Base-by-base conservation (phyloP, 73 alveolate genomes). In the Uronychia setigera region DNA sequence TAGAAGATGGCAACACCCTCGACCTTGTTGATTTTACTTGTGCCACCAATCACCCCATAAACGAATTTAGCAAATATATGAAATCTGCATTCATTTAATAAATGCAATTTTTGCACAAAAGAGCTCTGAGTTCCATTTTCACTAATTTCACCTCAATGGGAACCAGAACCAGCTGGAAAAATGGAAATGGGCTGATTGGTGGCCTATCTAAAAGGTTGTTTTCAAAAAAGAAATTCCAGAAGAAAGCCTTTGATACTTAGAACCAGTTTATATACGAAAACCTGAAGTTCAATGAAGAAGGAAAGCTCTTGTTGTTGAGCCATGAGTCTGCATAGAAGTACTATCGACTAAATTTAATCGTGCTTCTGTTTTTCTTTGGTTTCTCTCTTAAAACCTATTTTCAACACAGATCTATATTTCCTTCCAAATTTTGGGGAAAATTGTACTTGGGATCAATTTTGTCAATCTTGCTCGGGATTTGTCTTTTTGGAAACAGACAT, bases 11-110 rank as follows among this genome's bases (percentile, higher is more conserved):
- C 0, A 88, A 60, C 31, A 82, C 91, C 26, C 35, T 19, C 13
- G 87, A 78, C 32, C 31, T 88, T 28, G 88, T 83, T 26, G 94
- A 88, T 29, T 34, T 74, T 58, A 29, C 87, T 74, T 58, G 82
- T 1, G 91, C 94, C 83, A 86, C 88, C 35, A 82, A 82, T n/a
- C n/a, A n/a, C n/a, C n/a, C n/a, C n/a, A n/a, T n/a, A n/a, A n/a
- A n/a, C n/a, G n/a, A n/a, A n/a, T n/a, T n/a, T n/a, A n/a, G n/a
- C n/a, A n/a, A n/a, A n/a, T n/a, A n/a, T n/a, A n/a, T n/a, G n/a
- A n/a, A n/a, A n/a, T n/a, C n/a, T n/a, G n/a, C n/a, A n/a, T n/a
- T n/a, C n/a, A n/a, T n/a, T n/a, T n/a, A n/a, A n/a, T n/a, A n/a
- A n/a, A n/a, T n/a, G n/a, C n/a, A n/a, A n/a, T n/a, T n/a, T n/a